phyloP scores from a whole-genome alignment of 2,329 filamentous ascomycete genomes.

The Emmonsia crescens region DNA sequence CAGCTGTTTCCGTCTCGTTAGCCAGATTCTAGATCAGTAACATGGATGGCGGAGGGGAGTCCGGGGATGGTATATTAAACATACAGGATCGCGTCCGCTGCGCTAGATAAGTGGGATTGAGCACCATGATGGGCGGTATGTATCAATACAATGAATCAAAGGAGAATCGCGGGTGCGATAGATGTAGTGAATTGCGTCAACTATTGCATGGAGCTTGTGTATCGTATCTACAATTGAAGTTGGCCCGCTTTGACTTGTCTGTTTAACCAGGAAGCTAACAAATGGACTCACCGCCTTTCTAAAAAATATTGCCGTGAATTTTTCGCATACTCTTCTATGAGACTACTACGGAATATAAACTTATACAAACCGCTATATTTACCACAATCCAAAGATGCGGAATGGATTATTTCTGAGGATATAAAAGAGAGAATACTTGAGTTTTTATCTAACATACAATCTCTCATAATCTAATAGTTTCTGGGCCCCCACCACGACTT shows the following conservation, averaged over 20 bases:
- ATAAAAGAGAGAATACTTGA: background rate
- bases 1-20: slow-evolving; percentile 46
- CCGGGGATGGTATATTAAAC: slow-evolving; percentile 23
- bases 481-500: background rate
- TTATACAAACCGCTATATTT: background rate
- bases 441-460: too few species aligned
- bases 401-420: background rate
- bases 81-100: slow-evolving; percentile 67
- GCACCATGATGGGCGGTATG: slow-evolving; percentile 52
- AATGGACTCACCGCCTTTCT: slow-evolving; percentile 1
- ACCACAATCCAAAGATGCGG: background rate
- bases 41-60: background rate
- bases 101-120: slow-evolving; percentile 87
- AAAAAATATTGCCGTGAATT: background rate
- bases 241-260: background rate
- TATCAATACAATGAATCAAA: background rate
- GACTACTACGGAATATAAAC: background rate
- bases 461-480: background rate
- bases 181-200: background rate
- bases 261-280: too few species aligned
- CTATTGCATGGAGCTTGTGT: background rate
- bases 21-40: background rate
- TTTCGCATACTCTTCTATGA: background rate
- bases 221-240: background rate
- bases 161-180: background rate